A percentile compares a stretch with the other conserved stretches of the same genome.
phyloP scores from a whole-genome alignment of 1,139 yeast species.

The Yamadazyma dendronema region DNA sequence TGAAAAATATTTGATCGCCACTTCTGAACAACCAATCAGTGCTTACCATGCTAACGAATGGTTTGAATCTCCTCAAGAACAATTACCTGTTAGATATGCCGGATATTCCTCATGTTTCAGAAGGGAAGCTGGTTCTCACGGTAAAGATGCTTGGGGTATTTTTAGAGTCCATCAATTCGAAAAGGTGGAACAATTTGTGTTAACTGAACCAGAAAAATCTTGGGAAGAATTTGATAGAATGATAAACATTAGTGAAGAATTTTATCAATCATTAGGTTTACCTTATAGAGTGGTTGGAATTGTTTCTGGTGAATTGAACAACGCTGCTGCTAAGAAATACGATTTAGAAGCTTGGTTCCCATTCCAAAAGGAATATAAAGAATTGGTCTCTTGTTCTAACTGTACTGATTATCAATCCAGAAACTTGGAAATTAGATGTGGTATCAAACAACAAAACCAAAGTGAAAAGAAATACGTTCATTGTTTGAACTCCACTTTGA shows the following conservation, averaged over 20 bases:
- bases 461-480: constrained; percentile 97
- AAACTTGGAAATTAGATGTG: constrained; percentile 97
- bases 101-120: constrained; percentile 99
- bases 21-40: constrained; percentile 98
- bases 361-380: constrained; percentile 97
- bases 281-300: constrained; percentile 98
- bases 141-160: constrained; percentile 99
- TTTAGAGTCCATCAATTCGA: constrained; percentile 98
- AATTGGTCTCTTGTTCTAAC: constrained; percentile 96
- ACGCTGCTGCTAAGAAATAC: constrained; percentile 98
- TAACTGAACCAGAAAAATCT: constrained; percentile 96
- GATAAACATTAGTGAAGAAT: constrained; percentile 89
- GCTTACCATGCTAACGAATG: constrained; percentile 98
- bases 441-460: constrained; percentile 94
- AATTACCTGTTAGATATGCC: constrained; percentile 92
- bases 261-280: constrained; percentile 85
- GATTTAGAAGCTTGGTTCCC: constrained; percentile 99
- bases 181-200: constrained; percentile 93
- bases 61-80: constrained; percentile 98
- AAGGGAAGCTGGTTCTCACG: constrained; percentile 99
- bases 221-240: constrained; percentile 96
- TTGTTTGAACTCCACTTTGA: constrained; percentile 93
- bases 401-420: constrained; percentile 99
- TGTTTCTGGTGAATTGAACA: constrained; percentile 97
- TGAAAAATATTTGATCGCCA: constrained; percentile 96